A percentile compares a stretch with the other conserved stretches of the same genome.
These are phyloP conservation scores for Pleurotus pulmonarius DNA, from an alignment of 768 basidiomycete species.

Conservation along the genomic window DNA sequence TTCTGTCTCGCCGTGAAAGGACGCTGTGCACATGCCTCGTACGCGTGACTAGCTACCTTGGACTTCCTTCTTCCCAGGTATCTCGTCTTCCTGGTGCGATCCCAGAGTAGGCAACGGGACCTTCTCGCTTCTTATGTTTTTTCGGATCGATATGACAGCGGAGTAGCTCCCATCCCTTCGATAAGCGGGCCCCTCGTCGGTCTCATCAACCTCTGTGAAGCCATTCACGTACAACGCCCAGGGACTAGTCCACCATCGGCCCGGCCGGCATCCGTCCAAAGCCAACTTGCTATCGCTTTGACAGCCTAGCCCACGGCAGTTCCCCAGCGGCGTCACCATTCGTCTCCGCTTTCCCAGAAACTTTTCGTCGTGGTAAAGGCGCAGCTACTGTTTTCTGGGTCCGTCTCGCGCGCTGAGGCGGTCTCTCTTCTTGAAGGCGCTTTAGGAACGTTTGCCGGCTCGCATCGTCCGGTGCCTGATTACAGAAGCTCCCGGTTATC, in stretches of 20 bases:
- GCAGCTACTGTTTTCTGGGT: background rate
- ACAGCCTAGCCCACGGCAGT: background rate
- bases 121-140: background rate
- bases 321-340: background rate
- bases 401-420: background rate
- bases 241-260: background rate
- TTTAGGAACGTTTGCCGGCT: background rate
- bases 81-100: background rate
- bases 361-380: background rate
- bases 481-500: background rate
- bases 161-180: background rate
- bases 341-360: background rate
- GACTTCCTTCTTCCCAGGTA: background rate
- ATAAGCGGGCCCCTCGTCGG: constrained; percentile 1
- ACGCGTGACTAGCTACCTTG: background rate
- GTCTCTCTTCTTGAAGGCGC: background rate
- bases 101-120: constrained; percentile 2
- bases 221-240: no score
- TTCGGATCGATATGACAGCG: background rate
- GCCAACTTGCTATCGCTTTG: background rate
- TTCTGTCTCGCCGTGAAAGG: background rate
- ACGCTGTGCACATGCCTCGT: background rate
- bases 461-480: constrained; percentile 6
- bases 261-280: background rate
- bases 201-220: background rate